phyloP scores from a whole-genome alignment of 345 rosid genomes.

The Heritiera littoralis region DNA sequence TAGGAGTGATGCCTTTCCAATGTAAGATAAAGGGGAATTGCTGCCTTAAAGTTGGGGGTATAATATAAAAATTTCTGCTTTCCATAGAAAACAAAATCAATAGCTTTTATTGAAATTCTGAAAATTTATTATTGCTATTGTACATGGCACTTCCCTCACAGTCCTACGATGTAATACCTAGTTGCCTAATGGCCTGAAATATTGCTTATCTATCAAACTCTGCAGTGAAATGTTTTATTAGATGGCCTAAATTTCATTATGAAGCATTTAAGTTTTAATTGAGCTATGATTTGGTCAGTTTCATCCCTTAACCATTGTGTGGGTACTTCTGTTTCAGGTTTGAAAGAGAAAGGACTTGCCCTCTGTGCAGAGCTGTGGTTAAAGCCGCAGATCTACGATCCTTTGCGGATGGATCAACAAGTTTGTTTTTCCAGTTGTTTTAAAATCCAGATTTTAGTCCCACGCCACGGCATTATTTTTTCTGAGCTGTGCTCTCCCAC shows the following conservation, averaged over 20 bases:
- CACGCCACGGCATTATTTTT: background rate
- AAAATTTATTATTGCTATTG: background rate
- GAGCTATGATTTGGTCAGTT: background rate
- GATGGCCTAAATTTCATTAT: background rate
- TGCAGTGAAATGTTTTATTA: background rate
- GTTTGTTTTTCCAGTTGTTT: constrained; percentile 59
- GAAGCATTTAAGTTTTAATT: background rate
- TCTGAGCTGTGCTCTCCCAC: background rate
- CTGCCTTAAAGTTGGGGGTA: background rate
- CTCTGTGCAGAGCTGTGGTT: constrained; percentile 60
- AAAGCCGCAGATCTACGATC: constrained; percentile 50
- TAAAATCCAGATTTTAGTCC: background rate
- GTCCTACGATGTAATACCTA: background rate
- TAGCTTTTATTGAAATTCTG: background rate
- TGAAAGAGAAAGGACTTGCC: constrained; percentile 67
- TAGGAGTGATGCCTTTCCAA: background rate
- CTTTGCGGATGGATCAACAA: constrained; percentile 59
- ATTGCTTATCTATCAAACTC: constrained; percentile 1
- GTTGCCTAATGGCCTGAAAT: background rate
- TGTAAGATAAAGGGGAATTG: background rate
- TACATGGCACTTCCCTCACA: background rate
- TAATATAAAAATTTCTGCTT: background rate
- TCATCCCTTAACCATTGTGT: background rate
- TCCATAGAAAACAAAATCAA: background rate
- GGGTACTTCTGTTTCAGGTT: constrained; percentile 42